A percentile compares a stretch with the other conserved stretches of the same genome.
Conservation (phyloP, 441 rosid genomes). For the Populus trichocarpa region DNA sequence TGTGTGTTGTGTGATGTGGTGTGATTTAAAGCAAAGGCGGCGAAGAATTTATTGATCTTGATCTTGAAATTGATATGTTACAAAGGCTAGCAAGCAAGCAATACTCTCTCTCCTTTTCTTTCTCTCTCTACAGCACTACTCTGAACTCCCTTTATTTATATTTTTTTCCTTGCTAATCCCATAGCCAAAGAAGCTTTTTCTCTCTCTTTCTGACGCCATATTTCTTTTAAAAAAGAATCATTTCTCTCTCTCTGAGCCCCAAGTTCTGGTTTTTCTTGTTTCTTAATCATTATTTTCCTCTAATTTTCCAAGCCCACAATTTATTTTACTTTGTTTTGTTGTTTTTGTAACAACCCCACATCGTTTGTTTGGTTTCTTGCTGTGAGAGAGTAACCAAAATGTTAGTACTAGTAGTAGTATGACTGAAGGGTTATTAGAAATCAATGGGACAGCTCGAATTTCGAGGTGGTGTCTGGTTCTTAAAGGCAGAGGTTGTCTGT, state of each 20-base stretch:
- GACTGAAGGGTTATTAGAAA: constrained; percentile 14
- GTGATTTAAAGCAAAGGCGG: constrained; percentile 70
- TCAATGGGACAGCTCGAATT: constrained; percentile 27
- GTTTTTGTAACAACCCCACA: constrained; percentile 1
- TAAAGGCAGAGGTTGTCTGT: constrained; percentile 29
- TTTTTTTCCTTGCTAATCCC: background rate
- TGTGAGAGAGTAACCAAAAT: background rate
- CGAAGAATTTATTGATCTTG: constrained; percentile 42
- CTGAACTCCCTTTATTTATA: background rate
- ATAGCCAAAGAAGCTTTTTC: background rate
- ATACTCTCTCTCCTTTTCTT: background rate
- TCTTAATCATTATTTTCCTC: too few relatives aligned
- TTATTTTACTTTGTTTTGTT: background rate
- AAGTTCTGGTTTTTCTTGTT: background rate
- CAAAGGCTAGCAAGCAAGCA: background rate
- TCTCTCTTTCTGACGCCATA: background rate
- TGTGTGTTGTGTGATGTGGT: background rate
- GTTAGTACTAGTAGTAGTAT: background rate
- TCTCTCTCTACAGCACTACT: background rate
- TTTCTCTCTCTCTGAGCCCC: constrained; percentile 1
- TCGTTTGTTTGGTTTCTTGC: background rate
- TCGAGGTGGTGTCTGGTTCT: constrained; percentile 26
- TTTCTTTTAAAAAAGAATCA: background rate
- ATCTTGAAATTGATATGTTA: constrained; percentile 12
- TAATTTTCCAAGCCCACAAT: background rate